Evolutionary conservation across 1,284 basidiomycete species (phyloP).

Genomic region (Stygiomarasmius scandens): DNA sequence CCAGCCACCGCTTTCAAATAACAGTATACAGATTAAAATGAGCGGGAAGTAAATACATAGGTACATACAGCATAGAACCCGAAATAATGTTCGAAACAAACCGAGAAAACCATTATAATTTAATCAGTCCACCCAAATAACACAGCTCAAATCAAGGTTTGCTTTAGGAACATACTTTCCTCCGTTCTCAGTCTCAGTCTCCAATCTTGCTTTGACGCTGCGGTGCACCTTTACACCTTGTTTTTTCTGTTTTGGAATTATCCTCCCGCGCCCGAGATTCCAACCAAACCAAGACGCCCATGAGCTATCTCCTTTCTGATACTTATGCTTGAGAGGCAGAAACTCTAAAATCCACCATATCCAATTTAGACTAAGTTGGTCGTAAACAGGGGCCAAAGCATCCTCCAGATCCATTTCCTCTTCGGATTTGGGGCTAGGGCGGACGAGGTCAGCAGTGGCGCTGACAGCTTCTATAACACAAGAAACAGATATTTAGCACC

Average conservation of each 20-base stretch:
- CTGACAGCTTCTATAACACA: background rate
- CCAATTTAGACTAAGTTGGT: slow-evolving; percentile 39
- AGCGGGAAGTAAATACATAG: background rate
- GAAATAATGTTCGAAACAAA: background rate
- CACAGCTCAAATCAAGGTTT: slow-evolving; percentile 21
- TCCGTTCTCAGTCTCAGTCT: slow-evolving; percentile 32
- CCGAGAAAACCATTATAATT: background rate
- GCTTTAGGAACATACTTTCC: slow-evolving; percentile 28
- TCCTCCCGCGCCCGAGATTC: slow-evolving; percentile 31
- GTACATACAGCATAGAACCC: background rate
- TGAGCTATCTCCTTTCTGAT: slow-evolving; percentile 28
- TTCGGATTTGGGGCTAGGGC: slow-evolving; percentile 23
- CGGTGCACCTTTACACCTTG: slow-evolving; percentile 46
- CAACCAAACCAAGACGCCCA: slow-evolving; percentile 22
- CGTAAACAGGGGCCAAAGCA: slow-evolving; percentile 43
- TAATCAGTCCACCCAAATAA: slow-evolving; percentile 19
- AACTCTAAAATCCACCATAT: slow-evolving; percentile 49
- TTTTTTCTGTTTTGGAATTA: slow-evolving; percentile 36
- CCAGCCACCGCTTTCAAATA: no score
- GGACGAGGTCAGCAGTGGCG: background rate
- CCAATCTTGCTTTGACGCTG: slow-evolving; percentile 40
- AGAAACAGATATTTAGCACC: background rate
- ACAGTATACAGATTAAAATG: no score
- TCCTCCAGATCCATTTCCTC: slow-evolving; percentile 46
- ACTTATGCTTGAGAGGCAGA: slow-evolving; percentile 30